A percentile compares a stretch with the other conserved stretches of the same genome.
phyloP scores from a whole-genome alignment of 1,284 basidiomycete species.

The Cutaneotrichosporon spelunceum region DNA sequence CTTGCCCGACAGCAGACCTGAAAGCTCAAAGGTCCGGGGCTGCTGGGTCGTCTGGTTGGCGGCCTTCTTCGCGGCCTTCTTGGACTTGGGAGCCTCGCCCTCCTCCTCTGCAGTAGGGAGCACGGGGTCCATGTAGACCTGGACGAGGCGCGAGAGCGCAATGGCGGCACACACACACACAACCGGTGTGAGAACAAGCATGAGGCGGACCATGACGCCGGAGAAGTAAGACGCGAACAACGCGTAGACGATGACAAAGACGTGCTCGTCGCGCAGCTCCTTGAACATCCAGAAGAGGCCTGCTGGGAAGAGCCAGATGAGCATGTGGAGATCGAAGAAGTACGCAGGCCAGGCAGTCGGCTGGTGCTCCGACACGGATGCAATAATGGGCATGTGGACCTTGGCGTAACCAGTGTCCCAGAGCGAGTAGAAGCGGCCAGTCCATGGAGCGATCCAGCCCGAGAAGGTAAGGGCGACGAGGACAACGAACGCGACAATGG shows the following conservation, averaged over 20 bases:
- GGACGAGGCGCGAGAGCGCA: slow-evolving; percentile 80
- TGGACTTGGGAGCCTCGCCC: slow-evolving; percentile 46
- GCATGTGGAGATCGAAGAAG: slow-evolving; percentile 98
- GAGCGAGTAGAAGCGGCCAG: slow-evolving; percentile 96
- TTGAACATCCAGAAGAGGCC: slow-evolving; percentile 93
- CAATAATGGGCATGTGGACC: slow-evolving; percentile 89
- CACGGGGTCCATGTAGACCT: slow-evolving; percentile 75
- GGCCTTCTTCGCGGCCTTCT: slow-evolving; percentile 63
- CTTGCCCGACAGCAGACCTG: slow-evolving; percentile 32
- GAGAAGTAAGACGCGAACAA: slow-evolving; percentile 97
- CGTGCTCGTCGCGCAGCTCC: slow-evolving; percentile 90
- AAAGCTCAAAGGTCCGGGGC: slow-evolving; percentile 28
- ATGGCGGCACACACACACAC: slow-evolving; percentile 76
- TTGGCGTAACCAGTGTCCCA: slow-evolving; percentile 99
- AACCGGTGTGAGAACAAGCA: slow-evolving; percentile 52
- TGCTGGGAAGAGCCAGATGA: slow-evolving; percentile 96
- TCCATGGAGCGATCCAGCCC: slow-evolving; percentile 98
- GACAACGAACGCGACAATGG: slow-evolving; percentile 68
- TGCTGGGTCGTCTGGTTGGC: slow-evolving; percentile 34
- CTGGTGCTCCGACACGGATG: slow-evolving; percentile 99
- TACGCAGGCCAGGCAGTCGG: slow-evolving; percentile 99
- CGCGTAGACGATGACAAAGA: slow-evolving; percentile 98
- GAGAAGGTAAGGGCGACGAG: slow-evolving; percentile 82
- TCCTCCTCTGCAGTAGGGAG: slow-evolving; percentile 38
- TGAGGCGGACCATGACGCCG: slow-evolving; percentile 90